Evolutionary conservation across 1,284 basidiomycete genomes (phyloP).

Genomic region (Apiotrichum mycotoxinovorans): DNA sequence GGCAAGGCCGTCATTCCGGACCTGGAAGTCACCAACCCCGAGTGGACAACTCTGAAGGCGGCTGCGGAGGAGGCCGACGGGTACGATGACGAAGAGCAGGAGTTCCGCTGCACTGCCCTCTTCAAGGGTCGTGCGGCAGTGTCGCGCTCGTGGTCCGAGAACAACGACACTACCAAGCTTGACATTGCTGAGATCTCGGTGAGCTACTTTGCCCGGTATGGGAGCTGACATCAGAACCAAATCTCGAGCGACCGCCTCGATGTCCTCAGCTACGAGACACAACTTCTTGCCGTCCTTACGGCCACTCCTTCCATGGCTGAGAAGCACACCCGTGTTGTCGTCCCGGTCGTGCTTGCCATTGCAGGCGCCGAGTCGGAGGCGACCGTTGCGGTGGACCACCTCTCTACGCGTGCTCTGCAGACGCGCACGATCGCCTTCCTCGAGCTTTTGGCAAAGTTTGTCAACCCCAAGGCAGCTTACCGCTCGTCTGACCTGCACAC

Average conservation of each 20-base stretch:
- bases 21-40: constrained; percentile 32
- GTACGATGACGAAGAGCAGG: constrained; percentile 31
- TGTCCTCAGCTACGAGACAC: constrained; percentile 67
- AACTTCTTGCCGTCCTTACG: constrained; percentile 67
- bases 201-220: constrained; percentile 4
- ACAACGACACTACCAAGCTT: constrained; percentile 21
- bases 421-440: constrained; percentile 68
- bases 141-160: constrained; percentile 25
- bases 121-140: constrained; percentile 23
- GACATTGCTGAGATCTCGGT: constrained; percentile 38
- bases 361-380: constrained; percentile 19
- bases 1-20: constrained; percentile 24
- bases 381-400: constrained; percentile 21
- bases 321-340: constrained; percentile 74
- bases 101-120: constrained; percentile 44
- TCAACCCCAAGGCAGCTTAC: constrained; percentile 82
- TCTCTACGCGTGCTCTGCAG: constrained; percentile 47
- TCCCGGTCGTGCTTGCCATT: constrained; percentile 67
- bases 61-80: constrained; percentile 13
- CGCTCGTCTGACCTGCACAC: constrained; percentile 64
- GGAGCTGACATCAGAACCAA: constrained; percentile 56
- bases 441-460: constrained; percentile 80
- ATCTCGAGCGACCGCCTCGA: constrained; percentile 67
- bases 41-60: constrained; percentile 28
- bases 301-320: constrained; percentile 69